These are phyloP conservation scores for Kickxella alabastrina DNA, from an alignment of 192 early-diverging fungal genomes.

Conservation along the genomic window DNA sequence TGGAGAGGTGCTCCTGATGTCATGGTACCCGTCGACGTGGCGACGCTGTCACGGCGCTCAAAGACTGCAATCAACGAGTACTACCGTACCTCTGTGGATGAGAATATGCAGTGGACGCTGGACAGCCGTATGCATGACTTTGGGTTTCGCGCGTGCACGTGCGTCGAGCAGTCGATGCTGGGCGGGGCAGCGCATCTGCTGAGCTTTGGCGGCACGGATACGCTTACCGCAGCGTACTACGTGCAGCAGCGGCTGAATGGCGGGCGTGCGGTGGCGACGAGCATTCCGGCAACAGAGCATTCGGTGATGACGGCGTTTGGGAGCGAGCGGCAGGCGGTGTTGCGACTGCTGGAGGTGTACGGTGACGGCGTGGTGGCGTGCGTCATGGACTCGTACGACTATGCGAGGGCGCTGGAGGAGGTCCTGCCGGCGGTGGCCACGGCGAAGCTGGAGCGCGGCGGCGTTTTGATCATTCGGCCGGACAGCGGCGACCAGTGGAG, in stretches of 20 bases:
- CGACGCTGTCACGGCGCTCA: conserved; percentile 71
- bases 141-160: conserved; percentile 87
- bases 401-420: conserved; percentile 65
- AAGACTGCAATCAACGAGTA: conserved; percentile 57
- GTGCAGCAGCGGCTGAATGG: conserved; percentile 73
- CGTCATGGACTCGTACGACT: conserved; percentile 92
- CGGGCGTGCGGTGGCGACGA: conserved; percentile 67
- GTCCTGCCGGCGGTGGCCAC: conserved; percentile 67
- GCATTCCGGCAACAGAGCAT: conserved; percentile 87
- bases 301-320: conserved; percentile 79
- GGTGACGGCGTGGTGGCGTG: conserved; percentile 75
- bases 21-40: conserved; percentile 89
- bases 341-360: conserved; percentile 59
- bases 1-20: conserved; percentile 79
- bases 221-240: conserved; percentile 73
- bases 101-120: conserved; percentile 52
- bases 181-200: conserved; percentile 83
- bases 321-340: conserved; percentile 71
- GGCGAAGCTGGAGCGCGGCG: conserved; percentile 70
- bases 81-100: conserved; percentile 68
- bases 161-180: conserved; percentile 80
- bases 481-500: conserved; percentile 80
- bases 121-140: conserved; percentile 78
- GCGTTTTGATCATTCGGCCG: conserved; percentile 76
- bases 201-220: conserved; percentile 80